Conservation (phyloP, 345 rosid species). For the Citrus sp. region DNA sequence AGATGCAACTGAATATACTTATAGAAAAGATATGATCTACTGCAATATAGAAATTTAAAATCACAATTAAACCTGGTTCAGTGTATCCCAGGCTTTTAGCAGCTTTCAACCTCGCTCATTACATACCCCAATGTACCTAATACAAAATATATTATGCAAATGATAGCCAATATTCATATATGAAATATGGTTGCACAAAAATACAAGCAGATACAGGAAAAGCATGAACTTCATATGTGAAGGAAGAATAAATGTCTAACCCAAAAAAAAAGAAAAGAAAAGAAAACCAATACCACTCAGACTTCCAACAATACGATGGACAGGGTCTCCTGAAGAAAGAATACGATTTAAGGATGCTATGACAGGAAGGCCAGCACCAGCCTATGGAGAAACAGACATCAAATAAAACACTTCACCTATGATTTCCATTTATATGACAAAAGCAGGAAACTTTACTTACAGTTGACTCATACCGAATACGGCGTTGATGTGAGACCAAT, state of each 20-base stretch:
- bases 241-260: slow-evolving; percentile 14
- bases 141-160: slow-evolving; percentile 4
- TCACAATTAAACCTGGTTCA: slow-evolving; percentile 70
- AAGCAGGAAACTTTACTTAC: slow-evolving; percentile 43
- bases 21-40: slow-evolving; percentile 9
- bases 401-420: background rate
- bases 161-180: background rate
- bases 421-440: background rate
- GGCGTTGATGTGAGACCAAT: slow-evolving; percentile 53
- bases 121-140: slow-evolving; percentile 90
- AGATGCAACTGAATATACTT: background rate
- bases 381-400: slow-evolving; percentile 29
- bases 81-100: slow-evolving; percentile 92
- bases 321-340: slow-evolving; percentile 76
- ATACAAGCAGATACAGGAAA: background rate
- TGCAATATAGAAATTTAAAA: slow-evolving; percentile 6
- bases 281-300: slow-evolving; percentile 80
- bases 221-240: background rate
- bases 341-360: slow-evolving; percentile 76
- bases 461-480: slow-evolving; percentile 82
- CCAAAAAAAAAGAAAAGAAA: slow-evolving; percentile 3
- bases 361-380: slow-evolving; percentile 97
- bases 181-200: slow-evolving; percentile 1
- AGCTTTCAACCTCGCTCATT: slow-evolving; percentile 84
- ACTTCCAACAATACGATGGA: slow-evolving; percentile 68